Evolutionary conservation across 1,139 yeast species (phyloP).

Genomic region (Zygoascus sp.): DNA sequence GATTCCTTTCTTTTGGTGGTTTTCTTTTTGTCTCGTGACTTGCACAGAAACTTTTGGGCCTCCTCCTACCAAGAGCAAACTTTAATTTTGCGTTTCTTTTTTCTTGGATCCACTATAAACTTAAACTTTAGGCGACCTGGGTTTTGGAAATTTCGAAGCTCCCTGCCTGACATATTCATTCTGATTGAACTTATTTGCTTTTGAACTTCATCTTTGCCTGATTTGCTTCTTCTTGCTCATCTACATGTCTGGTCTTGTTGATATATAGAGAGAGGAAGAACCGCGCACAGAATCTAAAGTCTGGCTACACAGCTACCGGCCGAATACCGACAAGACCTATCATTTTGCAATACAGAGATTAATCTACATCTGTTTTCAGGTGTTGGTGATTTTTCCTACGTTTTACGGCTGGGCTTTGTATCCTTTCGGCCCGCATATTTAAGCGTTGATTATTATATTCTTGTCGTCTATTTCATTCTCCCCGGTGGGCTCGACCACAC

Average conservation of each 20-base stretch:
- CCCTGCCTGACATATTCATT: constrained; percentile 1
- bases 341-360: too few relatives aligned
- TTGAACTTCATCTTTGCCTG: background rate
- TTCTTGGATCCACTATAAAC: background rate
- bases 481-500: background rate
- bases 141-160: background rate
- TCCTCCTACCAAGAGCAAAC: background rate
- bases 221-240: background rate
- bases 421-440: background rate
- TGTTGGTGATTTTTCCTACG: too few relatives aligned
- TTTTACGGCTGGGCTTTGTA: too few relatives aligned
- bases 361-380: too few relatives aligned
- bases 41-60: background rate
- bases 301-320: too few relatives aligned
- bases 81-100: background rate
- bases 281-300: background rate
- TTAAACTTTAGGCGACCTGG: constrained; percentile 1
- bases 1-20: background rate
- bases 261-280: background rate
- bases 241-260: background rate
- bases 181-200: background rate
- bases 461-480: background rate
- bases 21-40: background rate
- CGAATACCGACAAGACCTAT: too few relatives aligned
- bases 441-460: background rate